Base-by-base conservation (phyloP, 2,329 filamentous ascomycete genomes). In the Colletotrichum tropicicola region DNA sequence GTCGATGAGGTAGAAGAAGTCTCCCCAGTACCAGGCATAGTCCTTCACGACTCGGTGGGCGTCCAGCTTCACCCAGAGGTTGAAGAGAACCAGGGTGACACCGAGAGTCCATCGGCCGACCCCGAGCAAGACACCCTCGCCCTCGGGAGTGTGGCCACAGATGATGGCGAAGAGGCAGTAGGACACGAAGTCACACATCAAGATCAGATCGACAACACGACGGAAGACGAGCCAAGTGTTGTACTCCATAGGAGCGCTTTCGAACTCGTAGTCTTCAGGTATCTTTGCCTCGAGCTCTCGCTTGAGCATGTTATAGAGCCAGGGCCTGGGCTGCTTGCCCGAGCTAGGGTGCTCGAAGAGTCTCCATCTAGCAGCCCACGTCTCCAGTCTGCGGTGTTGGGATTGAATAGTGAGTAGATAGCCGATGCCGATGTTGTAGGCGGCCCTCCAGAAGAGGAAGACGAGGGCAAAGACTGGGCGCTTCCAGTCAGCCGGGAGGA, bases 11-110 rank as follows among this genome's bases (percentile, higher is more conserved):
- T 94, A 99, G 85, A 98, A 99, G 81, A 98, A 98, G 79, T 99
- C 96, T 67, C 96, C 96, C 96, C 96, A 99, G 80, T 98, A 99
- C 96, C 96, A 99, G 27, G 96, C 96, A 81, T 94, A 99, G 79
- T 99, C 96, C 79, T 98, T 98, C 75, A 99, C 96, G 52, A 99
- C 96, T 66, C 96, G 88, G 78, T 99, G 96, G 19, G 96, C 96
- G 79, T 99, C 96, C 67, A 99, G 85, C 81, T 99, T 99, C 68
- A 99, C 96, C 94, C 96, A 98, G 21, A 98, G 85, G 77, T 98
- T 99, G 86, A 99, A 98, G 62, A 92, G 85, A 68, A 99, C 91
- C 25, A 98, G 85, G 41, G 86, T 79, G 69, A 95, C 86, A 54
- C 96, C 96, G 48, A 90, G 84, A 4, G 83, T 75, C 96, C 96